These are phyloP conservation scores for Solanum ossicruentum DNA, from an alignment of 257 asterid genomes.

Conservation along the genomic window DNA sequence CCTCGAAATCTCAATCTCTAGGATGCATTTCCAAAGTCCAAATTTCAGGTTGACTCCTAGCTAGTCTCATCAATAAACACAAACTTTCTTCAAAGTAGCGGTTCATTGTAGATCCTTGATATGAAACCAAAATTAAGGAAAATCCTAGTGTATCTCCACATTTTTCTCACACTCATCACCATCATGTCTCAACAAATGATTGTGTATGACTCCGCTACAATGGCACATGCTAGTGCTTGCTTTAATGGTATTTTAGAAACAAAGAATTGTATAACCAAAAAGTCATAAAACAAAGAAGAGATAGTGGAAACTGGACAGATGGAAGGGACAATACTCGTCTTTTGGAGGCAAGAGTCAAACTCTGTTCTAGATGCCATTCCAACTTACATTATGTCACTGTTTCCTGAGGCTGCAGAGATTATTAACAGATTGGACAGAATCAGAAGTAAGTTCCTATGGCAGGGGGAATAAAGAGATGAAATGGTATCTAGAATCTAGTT, in stretches of 20 bases:
- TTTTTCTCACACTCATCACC: background rate
- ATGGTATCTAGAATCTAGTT: background rate
- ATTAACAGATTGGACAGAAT: background rate
- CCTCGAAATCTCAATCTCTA: too few species aligned
- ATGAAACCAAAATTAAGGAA: background rate
- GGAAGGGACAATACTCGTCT: background rate
- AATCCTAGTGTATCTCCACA: background rate
- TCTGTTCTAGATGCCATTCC: background rate
- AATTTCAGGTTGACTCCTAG: background rate
- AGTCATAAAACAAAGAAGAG: background rate
- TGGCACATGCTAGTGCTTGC: background rate
- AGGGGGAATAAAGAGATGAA: background rate
- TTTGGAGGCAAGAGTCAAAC: background rate
- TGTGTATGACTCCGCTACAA: background rate
- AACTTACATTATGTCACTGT: background rate
- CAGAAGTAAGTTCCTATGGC: background rate
- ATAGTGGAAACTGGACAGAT: background rate
- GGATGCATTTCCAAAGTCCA: background rate
- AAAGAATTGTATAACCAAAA: background rate
- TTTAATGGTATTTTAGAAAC: background rate
- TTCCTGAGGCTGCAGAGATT: background rate
- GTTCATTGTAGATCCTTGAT: background rate
- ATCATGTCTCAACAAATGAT: background rate
- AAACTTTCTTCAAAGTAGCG: background rate
- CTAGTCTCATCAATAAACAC: background rate